phyloP scores from a whole-genome alignment of 2,329 filamentous ascomycete species.

The Cladobotryum protrusum region DNA sequence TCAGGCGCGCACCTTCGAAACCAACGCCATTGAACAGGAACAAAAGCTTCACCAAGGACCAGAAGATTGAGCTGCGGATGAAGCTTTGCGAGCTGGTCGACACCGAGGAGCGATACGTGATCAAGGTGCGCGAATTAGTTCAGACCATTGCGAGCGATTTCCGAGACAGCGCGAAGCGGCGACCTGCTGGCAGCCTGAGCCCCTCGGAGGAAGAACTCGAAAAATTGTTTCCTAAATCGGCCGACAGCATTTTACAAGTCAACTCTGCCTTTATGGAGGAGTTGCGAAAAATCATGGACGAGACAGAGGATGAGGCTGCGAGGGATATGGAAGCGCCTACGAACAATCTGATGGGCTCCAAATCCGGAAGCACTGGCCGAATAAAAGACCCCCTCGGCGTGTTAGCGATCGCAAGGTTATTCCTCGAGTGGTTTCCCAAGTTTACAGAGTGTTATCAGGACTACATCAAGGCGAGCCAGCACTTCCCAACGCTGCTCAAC shows the following conservation, averaged over 20 bases:
- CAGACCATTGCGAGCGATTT: slow-evolving; percentile 76
- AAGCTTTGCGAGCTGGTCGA: slow-evolving; percentile 88
- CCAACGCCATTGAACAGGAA: slow-evolving; percentile 73
- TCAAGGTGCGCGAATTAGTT: slow-evolving; percentile 78
- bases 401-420: slow-evolving; percentile 68
- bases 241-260: slow-evolving; percentile 72
- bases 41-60: slow-evolving; percentile 69
- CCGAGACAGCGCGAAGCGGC: slow-evolving; percentile 58
- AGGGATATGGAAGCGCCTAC: slow-evolving; percentile 63
- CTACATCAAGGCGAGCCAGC: slow-evolving; percentile 85
- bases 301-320: slow-evolving; percentile 74
- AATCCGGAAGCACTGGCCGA: slow-evolving; percentile 38
- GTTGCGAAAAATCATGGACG: slow-evolving; percentile 69
- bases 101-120: slow-evolving; percentile 90
- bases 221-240: slow-evolving; percentile 72
- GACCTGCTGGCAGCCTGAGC: slow-evolving; percentile 56
- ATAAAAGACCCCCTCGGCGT: slow-evolving; percentile 71
- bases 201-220: slow-evolving; percentile 67
- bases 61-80: slow-evolving; percentile 78
- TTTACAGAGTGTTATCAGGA: slow-evolving; percentile 89
- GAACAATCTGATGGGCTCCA: slow-evolving; percentile 35
- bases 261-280: slow-evolving; percentile 77
- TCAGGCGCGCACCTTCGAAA: slow-evolving; percentile 81
- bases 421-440: slow-evolving; percentile 87
- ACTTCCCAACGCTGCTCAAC: slow-evolving; percentile 76